Conservation (phyloP, 805 yeast species). For the Hanseniaspora thailandica region DNA sequence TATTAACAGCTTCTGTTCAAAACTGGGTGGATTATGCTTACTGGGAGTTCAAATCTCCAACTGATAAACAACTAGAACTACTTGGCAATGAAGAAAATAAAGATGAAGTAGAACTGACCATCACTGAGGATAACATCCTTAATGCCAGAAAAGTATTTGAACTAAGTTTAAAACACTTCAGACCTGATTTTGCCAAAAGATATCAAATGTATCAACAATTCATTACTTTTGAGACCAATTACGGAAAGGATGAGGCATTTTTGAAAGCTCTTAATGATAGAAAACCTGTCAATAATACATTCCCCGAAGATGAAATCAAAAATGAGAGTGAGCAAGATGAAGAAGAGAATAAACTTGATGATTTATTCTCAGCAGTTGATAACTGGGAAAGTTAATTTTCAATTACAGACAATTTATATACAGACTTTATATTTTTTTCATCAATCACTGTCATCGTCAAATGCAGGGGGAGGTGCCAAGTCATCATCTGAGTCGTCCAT, state of each 20-base stretch:
- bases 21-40: conserved; percentile 58
- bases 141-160: conserved; percentile 48
- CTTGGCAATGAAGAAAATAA: conserved; percentile 29
- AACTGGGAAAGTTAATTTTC: conserved; percentile 4
- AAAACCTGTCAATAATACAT: conserved; percentile 29
- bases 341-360: conserved; percentile 1
- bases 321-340: conserved; percentile 42
- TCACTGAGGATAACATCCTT: conserved; percentile 39
- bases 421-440: not conserved
- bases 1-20: conserved; percentile 26
- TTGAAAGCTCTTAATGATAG: conserved; percentile 43
- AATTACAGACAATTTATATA: not conserved
- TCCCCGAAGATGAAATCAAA: conserved; percentile 45
- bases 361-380: conserved; percentile 3
- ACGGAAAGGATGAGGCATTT: conserved; percentile 41
- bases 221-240: conserved; percentile 48
- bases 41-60: conserved; percentile 58
- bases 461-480: conserved; percentile 1
- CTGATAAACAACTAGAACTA: conserved; percentile 37
- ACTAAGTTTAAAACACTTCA: conserved; percentile 39
- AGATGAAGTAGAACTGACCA: conserved; percentile 37
- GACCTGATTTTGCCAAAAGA: conserved; percentile 35
- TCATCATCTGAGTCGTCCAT: not conserved
- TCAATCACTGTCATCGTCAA: not conserved
- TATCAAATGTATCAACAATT: conserved; percentile 47